These are phyloP conservation scores for Cordyceps cicadae DNA, from an alignment of 2,329 filamentous ascomycete genomes.

Conservation along the genomic window DNA sequence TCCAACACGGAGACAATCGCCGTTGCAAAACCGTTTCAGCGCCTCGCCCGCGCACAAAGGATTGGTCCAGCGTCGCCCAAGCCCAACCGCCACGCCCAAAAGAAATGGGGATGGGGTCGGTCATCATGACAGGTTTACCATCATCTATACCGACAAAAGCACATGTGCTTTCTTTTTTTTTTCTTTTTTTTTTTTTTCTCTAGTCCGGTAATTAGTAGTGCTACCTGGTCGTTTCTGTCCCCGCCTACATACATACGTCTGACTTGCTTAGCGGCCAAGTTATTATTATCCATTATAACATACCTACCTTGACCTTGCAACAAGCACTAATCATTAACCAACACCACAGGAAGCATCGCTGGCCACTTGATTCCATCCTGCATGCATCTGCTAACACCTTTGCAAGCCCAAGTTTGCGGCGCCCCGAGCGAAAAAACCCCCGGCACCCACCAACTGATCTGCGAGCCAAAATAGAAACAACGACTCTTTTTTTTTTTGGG, in stretches of 20 bases:
- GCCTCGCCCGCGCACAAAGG: not conserved
- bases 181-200: not conserved
- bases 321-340: no score
- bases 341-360: not conserved
- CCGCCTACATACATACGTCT: not conserved
- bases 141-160: no score
- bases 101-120: no score
- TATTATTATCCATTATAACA: no score
- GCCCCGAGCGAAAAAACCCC: no score
- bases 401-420: not conserved
- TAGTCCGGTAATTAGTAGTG: not conserved
- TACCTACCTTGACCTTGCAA: not conserved
- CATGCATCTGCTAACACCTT: not conserved
- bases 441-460: not conserved
- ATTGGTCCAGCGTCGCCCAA: not conserved
- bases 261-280: not conserved
- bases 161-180: no score
- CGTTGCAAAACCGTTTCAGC: constrained; percentile 6
- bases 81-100: not conserved
- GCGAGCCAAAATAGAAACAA: not conserved
- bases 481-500: no score
- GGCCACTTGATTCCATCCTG: constrained; percentile 1
- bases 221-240: not conserved
- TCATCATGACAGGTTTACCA: not conserved
- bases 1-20: not conserved